phyloP scores from a whole-genome alignment of 2,329 filamentous ascomycete species.

The Alternaria ventricosa region DNA sequence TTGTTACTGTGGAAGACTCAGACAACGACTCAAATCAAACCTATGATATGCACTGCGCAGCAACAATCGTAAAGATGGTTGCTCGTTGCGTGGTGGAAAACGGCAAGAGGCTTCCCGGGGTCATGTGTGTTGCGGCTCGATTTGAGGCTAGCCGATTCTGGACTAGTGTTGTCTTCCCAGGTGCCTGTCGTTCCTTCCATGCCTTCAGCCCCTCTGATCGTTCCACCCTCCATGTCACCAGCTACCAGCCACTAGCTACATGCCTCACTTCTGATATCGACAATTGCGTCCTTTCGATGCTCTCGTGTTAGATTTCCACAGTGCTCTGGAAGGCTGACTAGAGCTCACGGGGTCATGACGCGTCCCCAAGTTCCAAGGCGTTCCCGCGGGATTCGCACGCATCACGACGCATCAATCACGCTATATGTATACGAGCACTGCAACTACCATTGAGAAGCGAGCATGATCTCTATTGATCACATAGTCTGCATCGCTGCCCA shows the following conservation, averaged over 20 bases:
- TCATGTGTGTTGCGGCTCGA: background rate
- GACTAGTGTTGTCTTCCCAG: background rate
- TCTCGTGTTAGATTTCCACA: background rate
- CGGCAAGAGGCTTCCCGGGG: background rate
- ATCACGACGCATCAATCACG: background rate
- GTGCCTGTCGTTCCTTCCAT: background rate
- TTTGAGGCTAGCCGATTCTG: background rate
- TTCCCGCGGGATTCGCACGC: background rate
- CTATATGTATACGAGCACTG: background rate
- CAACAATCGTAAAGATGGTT: background rate
- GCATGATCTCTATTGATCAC: background rate
- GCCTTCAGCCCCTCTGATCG: background rate
- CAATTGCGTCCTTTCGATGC: background rate
- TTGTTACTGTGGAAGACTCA: background rate
- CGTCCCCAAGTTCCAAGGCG: background rate
- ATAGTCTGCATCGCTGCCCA: conserved; percentile 22
- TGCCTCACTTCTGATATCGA: background rate
- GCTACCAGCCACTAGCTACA: background rate
- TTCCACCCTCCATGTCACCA: background rate
- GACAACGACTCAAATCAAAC: background rate
- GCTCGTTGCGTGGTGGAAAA: background rate
- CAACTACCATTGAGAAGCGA: background rate
- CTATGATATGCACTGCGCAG: background rate
- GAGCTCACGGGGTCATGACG: background rate
- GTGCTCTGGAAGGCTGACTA: background rate